phyloP scores from a whole-genome alignment of 2,329 filamentous ascomycete genomes.

The Ascochyta rabiei region DNA sequence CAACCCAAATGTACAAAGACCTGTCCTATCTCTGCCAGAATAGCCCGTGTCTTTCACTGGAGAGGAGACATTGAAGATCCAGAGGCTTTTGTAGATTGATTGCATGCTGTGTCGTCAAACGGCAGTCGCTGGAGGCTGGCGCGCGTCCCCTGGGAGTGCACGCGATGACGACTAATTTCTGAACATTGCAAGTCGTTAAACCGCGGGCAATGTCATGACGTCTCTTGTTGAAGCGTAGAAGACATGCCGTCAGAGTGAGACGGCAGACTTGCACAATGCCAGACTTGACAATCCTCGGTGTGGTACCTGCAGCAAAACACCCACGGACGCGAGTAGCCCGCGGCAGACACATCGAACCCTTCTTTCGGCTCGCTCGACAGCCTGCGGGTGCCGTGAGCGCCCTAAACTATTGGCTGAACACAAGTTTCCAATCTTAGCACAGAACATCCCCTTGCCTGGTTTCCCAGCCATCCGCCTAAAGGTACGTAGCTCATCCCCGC shows the following conservation, averaged over 20 bases:
- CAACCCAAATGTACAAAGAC: neutral
- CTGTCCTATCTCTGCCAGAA: neutral
- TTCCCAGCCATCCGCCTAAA: constrained; percentile 36
- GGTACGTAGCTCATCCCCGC: constrained; percentile 39
- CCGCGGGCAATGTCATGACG: too few species aligned
- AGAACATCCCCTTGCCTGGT: constrained; percentile 37
- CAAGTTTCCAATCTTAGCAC: constrained; percentile 33
- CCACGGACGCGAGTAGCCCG: constrained; percentile 8
- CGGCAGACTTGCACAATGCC: constrained; percentile 3
- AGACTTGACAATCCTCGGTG: constrained; percentile 5
- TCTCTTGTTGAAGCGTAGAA: too few species aligned
- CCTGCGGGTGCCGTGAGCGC: constrained; percentile 27
- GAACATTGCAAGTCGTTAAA: neutral
- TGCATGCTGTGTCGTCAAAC: neutral
- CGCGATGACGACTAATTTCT: neutral
- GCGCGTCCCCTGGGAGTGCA: neutral
- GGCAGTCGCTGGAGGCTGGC: neutral
- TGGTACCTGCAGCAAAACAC: constrained; percentile 36
- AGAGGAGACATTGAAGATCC: neutral
- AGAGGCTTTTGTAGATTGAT: neutral
- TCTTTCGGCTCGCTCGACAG: constrained; percentile 12
- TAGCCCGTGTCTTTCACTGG: neutral
- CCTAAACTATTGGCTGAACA: constrained; percentile 35
- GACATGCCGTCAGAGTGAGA: neutral
- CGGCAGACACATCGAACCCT: constrained; percentile 12